phyloP scores from a whole-genome alignment of 345 rosid species.

The Psidium friedrichsthalianum region DNA sequence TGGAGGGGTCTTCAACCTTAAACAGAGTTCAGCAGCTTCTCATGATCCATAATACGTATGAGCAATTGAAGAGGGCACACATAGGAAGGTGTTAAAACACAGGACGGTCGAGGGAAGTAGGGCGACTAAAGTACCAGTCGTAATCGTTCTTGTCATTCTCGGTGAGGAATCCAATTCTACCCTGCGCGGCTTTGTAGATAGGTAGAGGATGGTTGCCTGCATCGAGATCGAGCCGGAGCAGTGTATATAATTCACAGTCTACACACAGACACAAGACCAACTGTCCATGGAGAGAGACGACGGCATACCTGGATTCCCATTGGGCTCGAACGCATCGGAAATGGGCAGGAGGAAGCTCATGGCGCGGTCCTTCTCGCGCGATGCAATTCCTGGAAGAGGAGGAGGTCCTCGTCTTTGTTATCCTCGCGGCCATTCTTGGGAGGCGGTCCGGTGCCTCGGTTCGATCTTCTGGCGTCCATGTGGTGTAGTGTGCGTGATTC shows the following conservation, averaged over 20 bases:
- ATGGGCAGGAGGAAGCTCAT: conserved; percentile 50
- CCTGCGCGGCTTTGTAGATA: conserved; percentile 23
- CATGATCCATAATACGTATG: not conserved
- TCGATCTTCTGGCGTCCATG: not conserved
- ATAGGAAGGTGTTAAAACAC: not conserved
- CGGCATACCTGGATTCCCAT: not conserved
- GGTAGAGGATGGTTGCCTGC: conserved; percentile 33
- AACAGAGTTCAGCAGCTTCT: not conserved
- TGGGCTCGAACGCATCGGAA: conserved; percentile 48
- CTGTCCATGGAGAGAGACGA: not conserved
- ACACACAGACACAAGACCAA: not conserved
- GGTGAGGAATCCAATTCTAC: conserved; percentile 25
- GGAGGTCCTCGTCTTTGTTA: conserved; percentile 40
- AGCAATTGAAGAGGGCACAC: not conserved
- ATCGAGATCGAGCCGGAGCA: not conserved
- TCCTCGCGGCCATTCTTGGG: not conserved
- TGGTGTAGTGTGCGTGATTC: not conserved
- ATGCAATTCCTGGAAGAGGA: conserved; percentile 44
- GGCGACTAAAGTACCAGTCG: conserved; percentile 22
- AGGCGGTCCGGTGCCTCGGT: not conserved
- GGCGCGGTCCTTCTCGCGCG: conserved; percentile 25
- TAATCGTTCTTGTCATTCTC: conserved; percentile 40
- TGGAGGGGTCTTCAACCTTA: conserved; percentile 63
- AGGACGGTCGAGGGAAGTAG: not conserved
- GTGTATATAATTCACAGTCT: not conserved